These are phyloP conservation scores for Coleophoma cylindrospora DNA, from an alignment of 2,329 filamentous ascomycete genomes.

Conservation along the genomic window DNA sequence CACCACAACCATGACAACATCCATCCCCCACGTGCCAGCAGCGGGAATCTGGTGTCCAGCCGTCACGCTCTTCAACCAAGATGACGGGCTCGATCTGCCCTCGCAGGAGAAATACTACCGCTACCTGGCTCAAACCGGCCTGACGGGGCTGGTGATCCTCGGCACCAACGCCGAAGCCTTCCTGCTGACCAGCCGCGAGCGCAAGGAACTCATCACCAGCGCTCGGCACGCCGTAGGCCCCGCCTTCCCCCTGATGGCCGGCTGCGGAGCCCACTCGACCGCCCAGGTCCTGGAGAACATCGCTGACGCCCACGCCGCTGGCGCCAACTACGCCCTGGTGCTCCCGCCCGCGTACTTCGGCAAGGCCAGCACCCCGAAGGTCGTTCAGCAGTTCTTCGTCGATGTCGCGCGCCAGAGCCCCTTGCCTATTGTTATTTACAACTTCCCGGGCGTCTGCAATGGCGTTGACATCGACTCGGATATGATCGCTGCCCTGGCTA, in stretches of 20 bases:
- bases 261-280: conserved; percentile 43
- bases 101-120: conserved; percentile 39
- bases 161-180: conserved; percentile 46
- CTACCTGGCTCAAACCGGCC: conserved; percentile 38
- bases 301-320: conserved; percentile 38
- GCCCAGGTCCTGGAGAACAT: conserved; percentile 42
- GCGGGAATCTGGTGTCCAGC: conserved; percentile 40
- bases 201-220: conserved; percentile 34
- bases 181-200: conserved; percentile 42
- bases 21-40: conserved; percentile 8
- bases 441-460: conserved; percentile 49
- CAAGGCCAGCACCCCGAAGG: conserved; percentile 39
- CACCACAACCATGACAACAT: background rate
- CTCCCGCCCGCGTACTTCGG: conserved; percentile 46
- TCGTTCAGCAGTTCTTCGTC: conserved; percentile 41
- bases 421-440: conserved; percentile 45
- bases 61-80: conserved; percentile 42
- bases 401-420: conserved; percentile 35
- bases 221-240: conserved; percentile 39
- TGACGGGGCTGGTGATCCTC: conserved; percentile 41
- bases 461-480: conserved; percentile 50
- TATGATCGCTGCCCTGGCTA: conserved; percentile 39
- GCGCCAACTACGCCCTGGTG: conserved; percentile 42
- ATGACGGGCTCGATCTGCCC: conserved; percentile 35
- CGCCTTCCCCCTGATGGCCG: conserved; percentile 43